Base-by-base conservation (phyloP, 2,329 filamentous ascomycete genomes). In the Pyricularia sp. region DNA sequence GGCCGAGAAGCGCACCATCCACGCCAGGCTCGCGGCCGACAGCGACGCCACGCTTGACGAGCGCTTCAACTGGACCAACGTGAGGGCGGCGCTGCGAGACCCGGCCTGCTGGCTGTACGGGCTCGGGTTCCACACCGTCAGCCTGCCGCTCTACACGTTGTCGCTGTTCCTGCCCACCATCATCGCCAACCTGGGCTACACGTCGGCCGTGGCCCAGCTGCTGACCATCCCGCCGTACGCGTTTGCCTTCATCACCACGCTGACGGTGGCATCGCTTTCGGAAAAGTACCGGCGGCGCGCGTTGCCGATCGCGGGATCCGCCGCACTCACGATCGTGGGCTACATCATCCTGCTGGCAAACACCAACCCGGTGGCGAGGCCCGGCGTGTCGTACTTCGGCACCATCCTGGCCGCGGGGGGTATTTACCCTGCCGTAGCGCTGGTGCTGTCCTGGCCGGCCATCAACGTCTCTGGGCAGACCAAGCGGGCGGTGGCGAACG, bases 101-200 rank as follows among this genome's bases (percentile, higher is more conserved):
- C 82, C 84, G 1, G 90, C 87, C 71, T 86, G 86, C 70, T 90
- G 85, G 86, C 78, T 92, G 0, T 92, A 92, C 68, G 86, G 87
- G 0, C 72, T 90, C 0, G 83, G 81, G 0, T 91, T 90, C 69
- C 88, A 91, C 71, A 90, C 87, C 5, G 85, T 91, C 79, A 88
- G 84, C 65, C 73, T 92, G 13, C 82, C 82, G 0, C 74, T 84
- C 0, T 85, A 85, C 66, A 84, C 82, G 0, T 74, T 83, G 5
- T 79, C 85, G 0, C 72, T 85, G 2, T 85, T 85, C 65, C 65
- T 84, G 74, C 82, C 81, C 0, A 82, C 80, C 0, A 85, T 84
- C 60, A 84, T 85, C 64, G 77, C 76, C 28, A 76, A 78, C 24
- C 77, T 85, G 0, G 82, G 83, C 13, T 85, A 84, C 69, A 78